Evolutionary conservation across 1,139 yeast genomes (phyloP), one percentile per base, ranked within the genome.

Genomic region (Kluyveromyces sp.): DNA sequence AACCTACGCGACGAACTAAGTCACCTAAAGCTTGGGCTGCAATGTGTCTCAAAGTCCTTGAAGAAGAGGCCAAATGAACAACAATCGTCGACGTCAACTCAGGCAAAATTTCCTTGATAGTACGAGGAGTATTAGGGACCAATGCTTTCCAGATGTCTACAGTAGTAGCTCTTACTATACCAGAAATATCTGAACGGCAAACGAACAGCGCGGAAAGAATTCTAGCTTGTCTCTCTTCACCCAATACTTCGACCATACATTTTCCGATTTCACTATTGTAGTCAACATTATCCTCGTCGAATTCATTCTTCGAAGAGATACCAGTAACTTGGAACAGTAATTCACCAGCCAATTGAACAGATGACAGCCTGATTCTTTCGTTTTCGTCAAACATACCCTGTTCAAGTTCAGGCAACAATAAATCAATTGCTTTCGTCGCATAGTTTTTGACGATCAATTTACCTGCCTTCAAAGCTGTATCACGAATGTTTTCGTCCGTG

Each of bases 291-390:
- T 80, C 92, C 51, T 82, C 88, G 33, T 73, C 65, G 52, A 80
- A 73, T 54, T 78, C 89, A 59, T 71, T 77, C 62, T 66, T 70
- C 40, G 67, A 70, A 39, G 84, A 76, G 52, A 89, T 81, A 65
- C 98, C 98, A 39, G 96, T 84, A 54, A 92, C 83, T 70, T 92
- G 95, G 80, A 85, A 89, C 55, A 94, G 72, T 58, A 94, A 72
- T 56, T 94, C 98, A 54, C 98, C 98, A n/a, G 96, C 83, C 56
- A 94, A 84, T 66, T 89, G 96, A 43, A 92, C 94, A 31, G 96
- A 88, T 2, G 96, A 84, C 49, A 89, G 73, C 65, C 99, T 80
- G 60, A 94, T 92, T 62, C 97, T 80, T 67, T 86, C 78, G 57
- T 80, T 84, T 50, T 74, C 69, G 63, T 88, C 95, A 42, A 89